Evolutionary conservation across 75 land plant species (phyloP).

Genomic region (Cryptomeria japonica): DNA sequence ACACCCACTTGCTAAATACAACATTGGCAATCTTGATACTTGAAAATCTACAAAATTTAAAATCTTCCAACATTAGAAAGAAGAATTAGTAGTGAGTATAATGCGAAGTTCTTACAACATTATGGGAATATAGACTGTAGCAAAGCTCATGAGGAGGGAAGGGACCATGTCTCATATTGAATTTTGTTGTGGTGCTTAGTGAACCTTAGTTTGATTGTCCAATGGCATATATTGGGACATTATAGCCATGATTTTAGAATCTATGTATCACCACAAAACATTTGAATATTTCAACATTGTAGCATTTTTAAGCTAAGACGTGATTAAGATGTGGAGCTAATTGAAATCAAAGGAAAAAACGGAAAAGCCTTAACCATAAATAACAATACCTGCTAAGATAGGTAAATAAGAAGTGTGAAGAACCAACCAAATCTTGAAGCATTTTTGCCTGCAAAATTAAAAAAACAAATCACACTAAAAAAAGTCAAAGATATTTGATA

Average conservation of each 20-base stretch:
- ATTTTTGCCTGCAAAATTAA: constrained; percentile 37
- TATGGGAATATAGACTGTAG: not conserved
- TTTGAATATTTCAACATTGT: not conserved
- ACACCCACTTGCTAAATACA: too few relatives aligned
- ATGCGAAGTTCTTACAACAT: not conserved
- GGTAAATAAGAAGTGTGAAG: too few relatives aligned
- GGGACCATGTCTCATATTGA: not conserved
- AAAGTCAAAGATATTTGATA: not conserved
- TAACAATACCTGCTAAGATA: constrained; percentile 27
- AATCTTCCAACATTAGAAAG: not conserved
- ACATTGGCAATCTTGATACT: not conserved
- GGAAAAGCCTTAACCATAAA: constrained; percentile 41
- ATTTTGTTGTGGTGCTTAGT: constrained; percentile 35
- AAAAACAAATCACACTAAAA: not conserved
- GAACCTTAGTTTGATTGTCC: constrained; percentile 64
- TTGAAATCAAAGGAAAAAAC: not conserved
- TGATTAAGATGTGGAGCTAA: not conserved
- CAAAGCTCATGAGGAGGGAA: not conserved
- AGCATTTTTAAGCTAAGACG: not conserved
- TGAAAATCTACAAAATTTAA: not conserved
- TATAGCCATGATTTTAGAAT: constrained; percentile 91
- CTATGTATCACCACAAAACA: constrained; percentile 87
- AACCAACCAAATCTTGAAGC: constrained; percentile 50
- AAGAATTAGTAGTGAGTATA: not conserved
- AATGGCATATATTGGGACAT: constrained; percentile 98